Evolutionary conservation across 2,329 filamentous ascomycete genomes (phyloP).

Genomic region (Periconia sp.): DNA sequence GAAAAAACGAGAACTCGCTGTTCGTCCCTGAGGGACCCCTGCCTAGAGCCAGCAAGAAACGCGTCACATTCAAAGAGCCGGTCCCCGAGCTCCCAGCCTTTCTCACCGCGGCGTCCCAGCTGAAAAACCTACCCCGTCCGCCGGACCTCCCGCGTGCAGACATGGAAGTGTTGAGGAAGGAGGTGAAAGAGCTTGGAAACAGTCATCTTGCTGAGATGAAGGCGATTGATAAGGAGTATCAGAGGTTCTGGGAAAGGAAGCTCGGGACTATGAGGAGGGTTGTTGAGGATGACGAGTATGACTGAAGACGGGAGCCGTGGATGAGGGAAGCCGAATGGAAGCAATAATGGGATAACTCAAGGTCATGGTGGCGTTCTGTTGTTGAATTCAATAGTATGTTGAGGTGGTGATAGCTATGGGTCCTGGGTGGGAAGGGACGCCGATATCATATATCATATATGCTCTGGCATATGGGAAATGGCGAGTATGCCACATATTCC

Average conservation of each 20-base stretch:
- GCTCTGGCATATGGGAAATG: no score
- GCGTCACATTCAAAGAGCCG: constrained; percentile 23
- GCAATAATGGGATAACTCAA: no score
- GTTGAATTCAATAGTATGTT: no score
- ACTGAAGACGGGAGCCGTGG: no score
- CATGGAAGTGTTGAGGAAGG: constrained; percentile 15
- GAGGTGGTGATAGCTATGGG: no score
- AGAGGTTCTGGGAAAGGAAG: constrained; percentile 30
- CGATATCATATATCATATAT: no score
- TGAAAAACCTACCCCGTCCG: constrained; percentile 5
- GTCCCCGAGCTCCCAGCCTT: constrained; percentile 17
- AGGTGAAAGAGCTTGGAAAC: constrained; percentile 19
- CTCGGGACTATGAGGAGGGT: constrained; percentile 15
- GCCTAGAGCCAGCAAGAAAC: constrained; percentile 17
- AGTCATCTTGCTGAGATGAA: constrained; percentile 21
- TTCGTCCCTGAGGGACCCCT: constrained; percentile 19
- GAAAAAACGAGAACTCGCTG: constrained; percentile 11
- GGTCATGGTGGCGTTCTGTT: no score
- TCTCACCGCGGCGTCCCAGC: constrained; percentile 15
- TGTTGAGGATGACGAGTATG: constrained; percentile 18
- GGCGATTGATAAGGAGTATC: constrained; percentile 22
- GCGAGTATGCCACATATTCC: no score
- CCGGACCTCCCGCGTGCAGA: constrained; percentile 15
- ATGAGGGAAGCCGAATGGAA: no score
- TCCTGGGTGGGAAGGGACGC: no score